phyloP scores from a whole-genome alignment of 2,329 filamentous ascomycete species.

The Trichoderma pleuroti region DNA sequence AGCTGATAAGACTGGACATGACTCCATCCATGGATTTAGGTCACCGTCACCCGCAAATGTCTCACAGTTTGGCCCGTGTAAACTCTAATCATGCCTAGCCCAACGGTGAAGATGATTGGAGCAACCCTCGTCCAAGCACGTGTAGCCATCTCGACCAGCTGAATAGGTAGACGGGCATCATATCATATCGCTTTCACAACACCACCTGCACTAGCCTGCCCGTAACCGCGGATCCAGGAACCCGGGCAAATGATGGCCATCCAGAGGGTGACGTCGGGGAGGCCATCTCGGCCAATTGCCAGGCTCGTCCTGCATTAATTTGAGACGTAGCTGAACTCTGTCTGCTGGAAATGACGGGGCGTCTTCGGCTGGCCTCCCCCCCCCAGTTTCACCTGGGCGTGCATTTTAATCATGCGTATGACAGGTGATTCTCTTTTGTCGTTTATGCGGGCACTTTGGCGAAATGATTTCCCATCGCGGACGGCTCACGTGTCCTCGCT shows the following conservation, averaged over 20 bases:
- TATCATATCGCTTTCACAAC: neutral
- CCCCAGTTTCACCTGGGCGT: neutral
- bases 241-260: neutral
- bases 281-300: neutral
- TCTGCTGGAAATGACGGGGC: neutral
- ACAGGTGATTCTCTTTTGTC: constrained; percentile 7
- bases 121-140: neutral
- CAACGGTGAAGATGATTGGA: neutral
- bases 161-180: neutral
- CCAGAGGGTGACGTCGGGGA: neutral
- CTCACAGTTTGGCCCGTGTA: neutral
- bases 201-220: neutral
- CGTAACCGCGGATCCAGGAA: constrained; percentile 4
- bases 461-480: constrained; percentile 14
- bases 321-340: constrained; percentile 16
- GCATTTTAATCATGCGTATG: constrained; percentile 3
- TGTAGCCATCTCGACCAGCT: neutral
- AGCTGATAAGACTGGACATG: neutral
- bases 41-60: neutral
- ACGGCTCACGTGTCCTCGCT: neutral
- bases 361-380: neutral
- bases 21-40: neutral
- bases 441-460: constrained; percentile 14
- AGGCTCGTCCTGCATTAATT: neutral
- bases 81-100: neutral